Percentiles rank a stretch among this genome's conserved stretches.
phyloP scores from a whole-genome alignment of 2,329 filamentous ascomycete genomes.

The Cryphonectria japonica region DNA sequence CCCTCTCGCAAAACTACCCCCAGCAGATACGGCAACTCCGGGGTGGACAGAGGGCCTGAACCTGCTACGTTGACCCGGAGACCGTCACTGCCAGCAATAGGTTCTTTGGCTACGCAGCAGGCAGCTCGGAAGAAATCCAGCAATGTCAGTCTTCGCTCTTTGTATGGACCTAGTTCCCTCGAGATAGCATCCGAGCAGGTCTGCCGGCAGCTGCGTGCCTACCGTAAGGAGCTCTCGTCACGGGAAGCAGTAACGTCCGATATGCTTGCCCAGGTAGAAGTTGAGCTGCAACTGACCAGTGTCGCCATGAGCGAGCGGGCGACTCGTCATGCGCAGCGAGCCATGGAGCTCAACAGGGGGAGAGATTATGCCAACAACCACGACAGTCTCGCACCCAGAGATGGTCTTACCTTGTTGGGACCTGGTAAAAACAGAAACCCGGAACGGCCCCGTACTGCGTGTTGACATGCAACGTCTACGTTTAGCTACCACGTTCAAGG shows the following conservation, averaged over 20 bases:
- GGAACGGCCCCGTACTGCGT: conserved; percentile 5
- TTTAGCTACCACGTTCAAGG: not conserved
- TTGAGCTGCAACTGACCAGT: conserved; percentile 65
- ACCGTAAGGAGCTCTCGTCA: conserved; percentile 65
- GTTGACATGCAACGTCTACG: not conserved
- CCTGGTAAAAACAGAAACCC: not conserved
- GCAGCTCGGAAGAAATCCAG: conserved; percentile 53
- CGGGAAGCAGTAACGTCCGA: conserved; percentile 60
- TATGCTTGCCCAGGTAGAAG: conserved; percentile 64
- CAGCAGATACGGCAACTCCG: conserved; percentile 50
- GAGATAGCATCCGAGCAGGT: conserved; percentile 68
- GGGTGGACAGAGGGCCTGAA: conserved; percentile 46
- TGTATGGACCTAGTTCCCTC: conserved; percentile 55
- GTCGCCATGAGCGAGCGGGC: conserved; percentile 63
- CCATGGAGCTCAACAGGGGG: conserved; percentile 69
- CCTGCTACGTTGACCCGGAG: conserved; percentile 51
- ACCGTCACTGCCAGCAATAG: conserved; percentile 59
- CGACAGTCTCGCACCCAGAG: conserved; percentile 14
- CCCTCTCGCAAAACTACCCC: conserved; percentile 53
- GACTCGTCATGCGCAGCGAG: conserved; percentile 53
- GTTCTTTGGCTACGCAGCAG: conserved; percentile 36
- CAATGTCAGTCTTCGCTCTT: conserved; percentile 48
- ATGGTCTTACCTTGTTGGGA: not conserved
- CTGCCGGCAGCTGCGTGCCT: conserved; percentile 64
- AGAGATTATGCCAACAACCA: conserved; percentile 44